These are phyloP conservation scores for Auriscalpium orientale DNA, from an alignment of 768 basidiomycete species.

Conservation along the genomic window DNA sequence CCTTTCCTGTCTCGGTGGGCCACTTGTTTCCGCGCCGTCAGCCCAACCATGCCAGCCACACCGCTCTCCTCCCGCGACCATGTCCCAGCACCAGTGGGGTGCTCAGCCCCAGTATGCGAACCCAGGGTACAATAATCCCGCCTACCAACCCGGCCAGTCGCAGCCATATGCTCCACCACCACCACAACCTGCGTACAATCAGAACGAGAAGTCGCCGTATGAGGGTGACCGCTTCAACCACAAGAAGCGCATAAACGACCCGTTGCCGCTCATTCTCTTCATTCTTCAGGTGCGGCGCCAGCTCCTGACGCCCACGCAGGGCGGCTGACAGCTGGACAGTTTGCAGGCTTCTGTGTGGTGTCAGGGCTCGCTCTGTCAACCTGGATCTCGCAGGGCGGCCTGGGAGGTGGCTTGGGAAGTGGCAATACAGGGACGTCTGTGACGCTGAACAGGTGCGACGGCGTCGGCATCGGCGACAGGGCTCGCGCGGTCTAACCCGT, in stretches of 20 bases:
- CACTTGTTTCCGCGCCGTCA: too few species aligned
- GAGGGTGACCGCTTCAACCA: constrained; percentile 59
- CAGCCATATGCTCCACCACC: constrained; percentile 19
- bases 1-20: not conserved
- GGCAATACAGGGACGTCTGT: constrained; percentile 44
- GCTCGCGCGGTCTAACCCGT: not conserved
- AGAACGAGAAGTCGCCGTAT: constrained; percentile 41
- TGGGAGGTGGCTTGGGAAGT: constrained; percentile 64
- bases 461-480: not conserved
- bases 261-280: constrained; percentile 63
- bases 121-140: not conserved
- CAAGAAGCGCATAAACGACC: constrained; percentile 66
- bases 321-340: constrained; percentile 26
- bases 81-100: constrained; percentile 1
- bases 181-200: constrained; percentile 8
- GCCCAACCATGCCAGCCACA: too few species aligned
- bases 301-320: not conserved
- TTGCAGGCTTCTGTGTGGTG: constrained; percentile 60
- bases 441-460: constrained; percentile 57
- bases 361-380: constrained; percentile 57
- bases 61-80: not conserved
- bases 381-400: constrained; percentile 57
- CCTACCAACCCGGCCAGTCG: constrained; percentile 19
- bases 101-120: not conserved
- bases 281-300: constrained; percentile 48